These are phyloP conservation scores for Leucosporidium scottii DNA, from an alignment of 768 basidiomycete genomes.

Conservation along the genomic window DNA sequence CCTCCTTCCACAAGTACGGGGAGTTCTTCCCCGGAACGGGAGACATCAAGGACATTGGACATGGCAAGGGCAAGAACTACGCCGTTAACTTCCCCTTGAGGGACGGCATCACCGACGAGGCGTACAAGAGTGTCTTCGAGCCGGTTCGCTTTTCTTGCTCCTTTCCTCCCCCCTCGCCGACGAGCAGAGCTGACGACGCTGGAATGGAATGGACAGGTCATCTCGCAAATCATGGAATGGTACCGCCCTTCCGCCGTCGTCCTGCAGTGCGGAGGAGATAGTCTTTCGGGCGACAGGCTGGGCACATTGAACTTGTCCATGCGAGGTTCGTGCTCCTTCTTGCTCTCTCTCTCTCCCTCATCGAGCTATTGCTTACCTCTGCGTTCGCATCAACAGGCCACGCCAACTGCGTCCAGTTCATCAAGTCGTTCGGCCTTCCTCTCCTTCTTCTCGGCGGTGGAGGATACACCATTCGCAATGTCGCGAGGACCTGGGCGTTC, in stretches of 20 bases:
- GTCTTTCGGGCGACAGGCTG: conserved; percentile 88
- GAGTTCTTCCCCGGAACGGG: conserved; percentile 99
- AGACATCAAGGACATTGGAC: conserved; percentile 87
- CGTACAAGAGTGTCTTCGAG: conserved; percentile 90
- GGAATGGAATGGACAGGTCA: conserved; percentile 54
- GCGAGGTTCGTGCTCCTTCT: conserved; percentile 54
- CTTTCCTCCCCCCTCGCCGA: background rate
- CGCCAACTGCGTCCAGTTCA: conserved; percentile 93
- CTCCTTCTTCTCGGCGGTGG: conserved; percentile 92
- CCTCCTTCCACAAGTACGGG: conserved; percentile 96
- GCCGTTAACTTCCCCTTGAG: conserved; percentile 89
- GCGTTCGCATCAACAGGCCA: conserved; percentile 55
- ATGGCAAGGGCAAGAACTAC: conserved; percentile 89
- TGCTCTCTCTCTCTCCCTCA: background rate
- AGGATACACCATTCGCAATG: conserved; percentile 97
- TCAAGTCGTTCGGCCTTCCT: conserved; percentile 92
- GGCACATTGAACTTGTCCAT: conserved; percentile 95
- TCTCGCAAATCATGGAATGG: conserved; percentile 84
- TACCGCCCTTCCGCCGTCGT: conserved; percentile 94
- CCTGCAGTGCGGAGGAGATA: conserved; percentile 95
- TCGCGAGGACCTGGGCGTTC: conserved; percentile 93
- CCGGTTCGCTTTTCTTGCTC: conserved; percentile 55
- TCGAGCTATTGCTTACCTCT: background rate
- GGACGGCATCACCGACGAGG: conserved; percentile 91
- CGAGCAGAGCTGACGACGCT: conserved; percentile 5